Conservation (phyloP, 805 yeast genomes). For the Schizosaccharomyces pombe region DNA sequence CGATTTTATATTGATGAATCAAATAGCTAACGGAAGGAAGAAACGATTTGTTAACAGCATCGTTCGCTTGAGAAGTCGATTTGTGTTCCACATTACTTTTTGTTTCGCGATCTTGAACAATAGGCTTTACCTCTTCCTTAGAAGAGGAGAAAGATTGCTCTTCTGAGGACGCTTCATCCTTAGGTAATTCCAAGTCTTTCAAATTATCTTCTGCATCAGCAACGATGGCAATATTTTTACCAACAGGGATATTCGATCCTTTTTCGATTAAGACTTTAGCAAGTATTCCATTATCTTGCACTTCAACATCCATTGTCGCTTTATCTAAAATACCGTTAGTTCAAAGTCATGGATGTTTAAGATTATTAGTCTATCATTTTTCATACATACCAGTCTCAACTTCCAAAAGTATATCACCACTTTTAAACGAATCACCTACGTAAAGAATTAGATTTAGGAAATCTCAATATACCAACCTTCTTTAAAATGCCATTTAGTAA, state of each 20-base stretch:
- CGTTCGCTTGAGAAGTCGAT: conserved; percentile 6
- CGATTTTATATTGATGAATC: conserved; percentile 37
- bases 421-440: conserved; percentile 35
- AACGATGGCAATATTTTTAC: conserved; percentile 65
- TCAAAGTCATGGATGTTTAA: not conserved
- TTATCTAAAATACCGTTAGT: conserved; percentile 27
- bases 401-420: conserved; percentile 93
- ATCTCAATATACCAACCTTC: conserved; percentile 13
- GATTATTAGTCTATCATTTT: too few relatives aligned
- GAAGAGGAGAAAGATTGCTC: conserved; percentile 5
- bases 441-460: not conserved
- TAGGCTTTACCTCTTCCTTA: conserved; percentile 7
- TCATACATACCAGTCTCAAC: conserved; percentile 33
- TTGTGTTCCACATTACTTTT: conserved; percentile 1
- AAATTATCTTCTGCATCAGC: conserved; percentile 82
- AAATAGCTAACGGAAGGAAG: conserved; percentile 60
- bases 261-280: conserved; percentile 46
- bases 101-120: conserved; percentile 3
- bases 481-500: conserved; percentile 71
- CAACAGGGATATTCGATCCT: conserved; percentile 71
- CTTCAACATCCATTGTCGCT: conserved; percentile 94
- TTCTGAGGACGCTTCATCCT: conserved; percentile 5
- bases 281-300: conserved; percentile 82
- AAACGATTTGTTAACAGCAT: not conserved
- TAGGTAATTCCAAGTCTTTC: conserved; percentile 35